Conservation (phyloP, 2,329 filamentous ascomycete genomes). For the Thielaviopsis ethacetica region DNA sequence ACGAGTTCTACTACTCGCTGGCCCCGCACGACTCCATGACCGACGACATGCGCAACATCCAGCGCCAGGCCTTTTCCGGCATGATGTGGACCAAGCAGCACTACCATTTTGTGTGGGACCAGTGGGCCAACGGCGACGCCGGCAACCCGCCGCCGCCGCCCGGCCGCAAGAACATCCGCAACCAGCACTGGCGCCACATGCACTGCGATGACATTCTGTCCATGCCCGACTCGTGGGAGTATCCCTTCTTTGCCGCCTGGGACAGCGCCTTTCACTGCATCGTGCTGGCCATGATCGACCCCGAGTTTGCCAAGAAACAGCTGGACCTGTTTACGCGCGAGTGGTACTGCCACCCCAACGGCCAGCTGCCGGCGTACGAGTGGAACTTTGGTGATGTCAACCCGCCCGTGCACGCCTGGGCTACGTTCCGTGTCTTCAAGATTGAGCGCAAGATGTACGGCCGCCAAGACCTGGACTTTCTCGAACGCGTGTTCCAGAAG, state of each 20-base stretch:
- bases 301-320: conserved; percentile 96
- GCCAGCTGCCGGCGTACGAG: conserved; percentile 82
- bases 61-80: conserved; percentile 81
- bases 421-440: conserved; percentile 90
- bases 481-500: conserved; percentile 94
- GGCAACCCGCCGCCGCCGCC: conserved; percentile 72
- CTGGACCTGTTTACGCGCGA: conserved; percentile 89
- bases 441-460: conserved; percentile 97
- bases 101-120: conserved; percentile 93
- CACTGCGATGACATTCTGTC: conserved; percentile 88
- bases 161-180: conserved; percentile 64
- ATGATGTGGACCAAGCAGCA: conserved; percentile 99
- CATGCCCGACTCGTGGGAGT: conserved; percentile 98
- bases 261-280: conserved; percentile 96
- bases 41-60: conserved; percentile 86
- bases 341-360: conserved; percentile 98
- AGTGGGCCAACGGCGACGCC: conserved; percentile 93
- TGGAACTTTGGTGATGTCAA: conserved; percentile 99
- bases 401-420: conserved; percentile 91
- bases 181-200: conserved; percentile 86
- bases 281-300: conserved; percentile 89
- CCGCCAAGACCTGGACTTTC: conserved; percentile 82
- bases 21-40: conserved; percentile 75
- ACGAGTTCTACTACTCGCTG: conserved; percentile 89
- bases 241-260: conserved; percentile 96